Conservation (phyloP, 345 rosid genomes). For the Salix koriyanagi region DNA sequence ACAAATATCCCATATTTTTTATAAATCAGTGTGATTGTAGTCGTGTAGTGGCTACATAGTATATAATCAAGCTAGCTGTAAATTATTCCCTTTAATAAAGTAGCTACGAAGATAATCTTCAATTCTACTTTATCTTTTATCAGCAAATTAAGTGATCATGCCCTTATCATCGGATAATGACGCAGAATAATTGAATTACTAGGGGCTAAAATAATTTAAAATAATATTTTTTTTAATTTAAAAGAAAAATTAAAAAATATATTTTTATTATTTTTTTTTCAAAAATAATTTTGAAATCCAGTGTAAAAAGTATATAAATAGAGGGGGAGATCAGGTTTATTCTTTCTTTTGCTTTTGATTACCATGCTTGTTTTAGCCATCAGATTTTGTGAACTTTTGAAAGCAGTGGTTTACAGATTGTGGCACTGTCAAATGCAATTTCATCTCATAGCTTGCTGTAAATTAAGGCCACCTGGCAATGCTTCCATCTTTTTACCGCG, state of each 20-base stretch:
- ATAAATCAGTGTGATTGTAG: too few relatives aligned
- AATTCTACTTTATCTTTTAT: not conserved
- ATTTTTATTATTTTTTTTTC: too few relatives aligned
- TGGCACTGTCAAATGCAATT: not conserved
- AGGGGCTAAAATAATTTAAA: not conserved
- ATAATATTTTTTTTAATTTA: too few relatives aligned
- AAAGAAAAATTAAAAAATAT: too few relatives aligned
- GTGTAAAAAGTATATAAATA: too few relatives aligned
- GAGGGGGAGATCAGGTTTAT: not conserved
- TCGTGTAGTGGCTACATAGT: too few relatives aligned
- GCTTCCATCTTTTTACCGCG: too few relatives aligned
- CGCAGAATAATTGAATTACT: not conserved
- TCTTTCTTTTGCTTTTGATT: not conserved
- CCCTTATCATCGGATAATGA: not conserved
- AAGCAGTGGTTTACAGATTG: not conserved
- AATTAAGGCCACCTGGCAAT: too few relatives aligned
- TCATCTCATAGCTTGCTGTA: too few relatives aligned
- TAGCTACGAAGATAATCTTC: not conserved
- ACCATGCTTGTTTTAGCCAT: not conserved
- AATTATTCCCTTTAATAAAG: not conserved
- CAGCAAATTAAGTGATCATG: not conserved
- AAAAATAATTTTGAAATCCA: too few relatives aligned
- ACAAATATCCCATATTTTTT: not conserved
- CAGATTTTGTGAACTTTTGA: not conserved
- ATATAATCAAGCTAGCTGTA: too few relatives aligned